Evolutionary conservation across 139 green algal species (phyloP).

Genomic region (Closterium sp.): DNA sequence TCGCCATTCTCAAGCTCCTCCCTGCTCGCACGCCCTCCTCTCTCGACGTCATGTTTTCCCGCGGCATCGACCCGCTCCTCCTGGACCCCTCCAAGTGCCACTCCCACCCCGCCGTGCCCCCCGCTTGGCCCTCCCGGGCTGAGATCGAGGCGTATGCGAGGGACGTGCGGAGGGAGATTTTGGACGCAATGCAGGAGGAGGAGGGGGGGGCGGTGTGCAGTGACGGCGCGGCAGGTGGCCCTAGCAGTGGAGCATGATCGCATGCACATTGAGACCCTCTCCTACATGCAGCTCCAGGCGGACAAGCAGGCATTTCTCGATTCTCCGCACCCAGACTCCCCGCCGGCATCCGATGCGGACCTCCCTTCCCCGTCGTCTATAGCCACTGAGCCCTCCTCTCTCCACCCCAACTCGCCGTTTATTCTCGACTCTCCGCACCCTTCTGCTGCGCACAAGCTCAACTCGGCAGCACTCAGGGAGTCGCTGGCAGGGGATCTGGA

Average conservation of each 20-base stretch:
- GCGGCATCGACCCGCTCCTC: conserved; percentile 66
- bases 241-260: conserved; percentile 61
- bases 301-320: neutral
- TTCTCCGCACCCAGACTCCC: neutral
- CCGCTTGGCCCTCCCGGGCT: conserved; percentile 51
- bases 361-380: neutral
- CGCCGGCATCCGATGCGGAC: neutral
- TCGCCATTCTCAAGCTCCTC: conserved; percentile 41
- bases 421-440: neutral
- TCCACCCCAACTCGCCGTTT: neutral
- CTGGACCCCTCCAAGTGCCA: conserved; percentile 61
- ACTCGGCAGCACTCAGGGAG: neutral
- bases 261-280: conserved; percentile 69
- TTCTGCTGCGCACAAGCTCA: neutral
- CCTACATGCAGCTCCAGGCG: conserved; percentile 67
- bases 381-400: neutral
- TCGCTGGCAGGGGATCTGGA: neutral
- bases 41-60: conserved; percentile 59
- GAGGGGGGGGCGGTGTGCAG: neutral
- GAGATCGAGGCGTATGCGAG: neutral
- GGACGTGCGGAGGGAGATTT: neutral
- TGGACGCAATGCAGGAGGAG: neutral
- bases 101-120: conserved; percentile 55
- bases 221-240: conserved; percentile 9
- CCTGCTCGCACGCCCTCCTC: neutral